A percentile compares a stretch with the other conserved stretches of the same genome.
phyloP scores from a whole-genome alignment of 176 grass and related monocot genomes.

The Oryza australiensis region DNA sequence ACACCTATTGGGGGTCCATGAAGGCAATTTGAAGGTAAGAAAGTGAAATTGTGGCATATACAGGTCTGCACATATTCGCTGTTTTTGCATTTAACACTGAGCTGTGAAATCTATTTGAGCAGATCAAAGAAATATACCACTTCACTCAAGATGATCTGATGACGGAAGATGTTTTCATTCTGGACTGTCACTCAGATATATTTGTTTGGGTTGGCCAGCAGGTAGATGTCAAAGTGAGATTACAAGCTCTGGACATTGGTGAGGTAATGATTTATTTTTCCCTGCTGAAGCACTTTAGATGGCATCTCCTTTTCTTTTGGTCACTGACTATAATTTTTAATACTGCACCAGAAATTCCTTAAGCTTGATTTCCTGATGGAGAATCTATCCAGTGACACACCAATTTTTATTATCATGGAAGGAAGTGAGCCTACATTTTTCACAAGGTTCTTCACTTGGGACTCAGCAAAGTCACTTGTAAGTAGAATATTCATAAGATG shows the following conservation, averaged over 20 bases:
- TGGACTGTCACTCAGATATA: conserved; percentile 67
- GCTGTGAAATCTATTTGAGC: conserved; percentile 31
- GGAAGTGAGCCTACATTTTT: conserved; percentile 85
- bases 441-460: conserved; percentile 90
- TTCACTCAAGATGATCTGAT: conserved; percentile 93
- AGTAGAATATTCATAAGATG: conserved; percentile 25
- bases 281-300: conserved; percentile 11
- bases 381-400: conserved; percentile 67
- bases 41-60: conserved; percentile 4
- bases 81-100: conserved; percentile 23
- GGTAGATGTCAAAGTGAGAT: conserved; percentile 74
- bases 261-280: conserved; percentile 52
- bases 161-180: conserved; percentile 93
- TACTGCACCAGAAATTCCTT: conserved; percentile 80
- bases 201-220: conserved; percentile 89
- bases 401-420: conserved; percentile 70
- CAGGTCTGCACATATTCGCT: neutral
- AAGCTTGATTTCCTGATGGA: conserved; percentile 74
- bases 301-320: neutral
- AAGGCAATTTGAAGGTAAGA: conserved; percentile 66
- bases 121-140: conserved; percentile 84
- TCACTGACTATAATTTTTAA: conserved; percentile 4
- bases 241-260: conserved; percentile 72
- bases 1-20: conserved; percentile 31
- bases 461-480: conserved; percentile 73